Base-by-base conservation (phyloP, 352 stramenopile species). In the Phytopythium oedochilum region DNA sequence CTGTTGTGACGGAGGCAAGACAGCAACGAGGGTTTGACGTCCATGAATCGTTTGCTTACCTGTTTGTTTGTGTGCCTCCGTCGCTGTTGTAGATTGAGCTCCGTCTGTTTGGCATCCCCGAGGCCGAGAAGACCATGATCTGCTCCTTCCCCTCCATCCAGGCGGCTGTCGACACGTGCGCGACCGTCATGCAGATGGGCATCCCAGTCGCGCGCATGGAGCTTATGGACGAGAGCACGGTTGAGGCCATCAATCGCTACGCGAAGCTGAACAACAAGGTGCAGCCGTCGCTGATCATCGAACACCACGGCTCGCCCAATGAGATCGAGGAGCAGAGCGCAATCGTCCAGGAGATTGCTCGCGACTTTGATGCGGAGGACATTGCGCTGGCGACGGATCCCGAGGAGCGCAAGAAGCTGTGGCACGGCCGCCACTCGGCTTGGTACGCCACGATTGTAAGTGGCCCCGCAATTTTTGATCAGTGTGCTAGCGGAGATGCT, bases 101-200 rank as follows among this genome's bases (percentile, higher is more conserved):
- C 18, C 93, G 92, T 56, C 68, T 99, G 23, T 96, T 97, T 54
- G 90, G 92, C 15, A 90, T 97, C 57, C 92, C 94, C 1, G 84
- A 94, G 52, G 68, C 88, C 22, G 78, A 97, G 51, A 89, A 94
- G 47, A 94, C 90, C 20, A 96, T 95, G 67, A 88, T 97, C 22
- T 98, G 94, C 66, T 83, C 90, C 58, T 99, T 99, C 73, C 62
- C 80, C 25, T 84, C 83, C 35, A 89, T 99, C 42, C 75, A 93
- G 59, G 75, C 89, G 42, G 85, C 85, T 3, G 83, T 94, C 6
- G 79, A 94, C 59, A 89, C 80, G 26, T 92, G 86, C 48, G 80
- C 85, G n/a, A 69, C 68, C 3, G 78, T 94, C 34, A 92, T 95
- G 68, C 87, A 95, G 66, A 92, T 93, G 80, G 87, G 87, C 34